Conservation (phyloP, 208 protist genomes). For the Leishmania mexicana region DNA sequence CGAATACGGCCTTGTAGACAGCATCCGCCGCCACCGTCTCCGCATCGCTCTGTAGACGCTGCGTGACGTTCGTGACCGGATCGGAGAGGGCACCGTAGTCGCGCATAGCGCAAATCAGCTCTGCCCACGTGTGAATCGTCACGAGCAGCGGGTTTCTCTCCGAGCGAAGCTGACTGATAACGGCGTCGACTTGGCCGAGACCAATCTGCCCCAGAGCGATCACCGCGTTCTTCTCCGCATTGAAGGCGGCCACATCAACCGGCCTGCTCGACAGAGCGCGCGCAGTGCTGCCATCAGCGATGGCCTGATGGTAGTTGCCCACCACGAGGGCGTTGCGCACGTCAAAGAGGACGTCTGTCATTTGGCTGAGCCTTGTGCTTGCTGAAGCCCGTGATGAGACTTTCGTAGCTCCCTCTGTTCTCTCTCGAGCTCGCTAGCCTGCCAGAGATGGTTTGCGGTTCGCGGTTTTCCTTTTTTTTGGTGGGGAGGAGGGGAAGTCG, state of each 20-base stretch:
- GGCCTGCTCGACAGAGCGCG: slow-evolving; percentile 38
- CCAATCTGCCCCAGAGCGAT: slow-evolving; percentile 77
- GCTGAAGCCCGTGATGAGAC: background rate
- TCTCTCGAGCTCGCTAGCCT: background rate
- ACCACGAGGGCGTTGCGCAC: slow-evolving; percentile 81
- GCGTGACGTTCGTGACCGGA: slow-evolving; percentile 18
- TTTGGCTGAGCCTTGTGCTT: slow-evolving; percentile 14
- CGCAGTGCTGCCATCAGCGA: slow-evolving; percentile 66
- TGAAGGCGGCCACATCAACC: slow-evolving; percentile 65
- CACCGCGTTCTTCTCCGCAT: slow-evolving; percentile 66
- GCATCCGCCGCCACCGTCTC: slow-evolving; percentile 31
- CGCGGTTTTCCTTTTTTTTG: too few relatives aligned
- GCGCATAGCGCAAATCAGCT: slow-evolving; percentile 43
- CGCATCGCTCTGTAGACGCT: slow-evolving; percentile 36
- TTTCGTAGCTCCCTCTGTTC: background rate
- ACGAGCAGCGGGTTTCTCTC: slow-evolving; percentile 56
- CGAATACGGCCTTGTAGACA: slow-evolving; percentile 54
- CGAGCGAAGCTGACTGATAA: slow-evolving; percentile 57
- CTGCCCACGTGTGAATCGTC: slow-evolving; percentile 57
- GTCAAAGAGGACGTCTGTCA: slow-evolving; percentile 88
- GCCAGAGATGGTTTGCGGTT: too few relatives aligned
- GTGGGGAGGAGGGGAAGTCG: too few relatives aligned
- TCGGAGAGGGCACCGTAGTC: slow-evolving; percentile 20
- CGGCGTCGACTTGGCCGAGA: slow-evolving; percentile 70
- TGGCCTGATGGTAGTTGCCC: slow-evolving; percentile 85